Conservation (phyloP, 768 basidiomycete species). For the Cyathus striatus region DNA sequence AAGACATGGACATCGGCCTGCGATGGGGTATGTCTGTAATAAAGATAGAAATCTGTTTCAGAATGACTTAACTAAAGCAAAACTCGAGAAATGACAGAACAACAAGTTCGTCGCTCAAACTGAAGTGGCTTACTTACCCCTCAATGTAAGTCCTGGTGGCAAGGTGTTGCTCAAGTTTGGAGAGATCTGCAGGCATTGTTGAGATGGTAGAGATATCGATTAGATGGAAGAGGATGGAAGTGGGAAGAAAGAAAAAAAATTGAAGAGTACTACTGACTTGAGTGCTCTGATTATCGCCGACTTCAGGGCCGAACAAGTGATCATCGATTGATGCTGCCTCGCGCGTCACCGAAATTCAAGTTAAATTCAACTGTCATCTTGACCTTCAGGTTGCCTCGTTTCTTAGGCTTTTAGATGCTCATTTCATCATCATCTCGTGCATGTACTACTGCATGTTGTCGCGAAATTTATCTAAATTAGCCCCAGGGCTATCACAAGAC, state of each 20-base stretch:
- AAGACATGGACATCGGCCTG: constrained; percentile 93
- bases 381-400: too few species aligned
- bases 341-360: not conserved
- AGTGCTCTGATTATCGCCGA: not conserved
- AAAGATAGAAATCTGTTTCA: constrained; percentile 6
- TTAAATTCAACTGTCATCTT: too few species aligned
- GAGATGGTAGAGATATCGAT: constrained; percentile 11
- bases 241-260: constrained; percentile 12
- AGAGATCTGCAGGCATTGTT: constrained; percentile 62
- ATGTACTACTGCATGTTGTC: too few species aligned
- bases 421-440: too few species aligned
- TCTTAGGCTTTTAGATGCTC: too few species aligned
- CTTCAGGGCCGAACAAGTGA: constrained; percentile 4
- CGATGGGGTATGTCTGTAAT: constrained; percentile 76
- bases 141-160: constrained; percentile 83
- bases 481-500: too few species aligned
- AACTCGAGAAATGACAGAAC: too few species aligned
- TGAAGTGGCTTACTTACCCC: constrained; percentile 86
- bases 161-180: constrained; percentile 83
- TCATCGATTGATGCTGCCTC: not conserved
- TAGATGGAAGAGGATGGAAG: constrained; percentile 15
- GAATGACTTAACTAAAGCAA: not conserved
- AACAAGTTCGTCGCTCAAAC: too few species aligned
- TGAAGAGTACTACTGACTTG: constrained; percentile 8
- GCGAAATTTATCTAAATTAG: too few species aligned